These are phyloP conservation scores for Trichophyton equinum DNA, from an alignment of 2,329 filamentous ascomycete genomes.

Conservation along the genomic window DNA sequence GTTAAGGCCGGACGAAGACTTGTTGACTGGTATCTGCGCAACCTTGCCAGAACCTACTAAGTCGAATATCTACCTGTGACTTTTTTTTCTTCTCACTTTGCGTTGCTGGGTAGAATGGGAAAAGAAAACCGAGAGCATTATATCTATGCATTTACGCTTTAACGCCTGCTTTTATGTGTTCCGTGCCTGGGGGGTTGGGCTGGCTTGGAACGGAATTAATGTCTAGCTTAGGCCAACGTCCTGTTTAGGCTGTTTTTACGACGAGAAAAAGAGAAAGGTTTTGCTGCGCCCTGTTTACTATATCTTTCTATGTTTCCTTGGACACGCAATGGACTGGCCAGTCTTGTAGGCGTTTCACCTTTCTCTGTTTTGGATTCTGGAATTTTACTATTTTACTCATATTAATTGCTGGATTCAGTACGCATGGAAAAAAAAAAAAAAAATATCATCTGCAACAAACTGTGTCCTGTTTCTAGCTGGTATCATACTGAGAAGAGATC, in stretches of 20 bases:
- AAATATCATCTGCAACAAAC: background rate
- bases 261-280: background rate
- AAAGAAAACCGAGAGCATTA: background rate
- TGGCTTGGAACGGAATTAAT: background rate
- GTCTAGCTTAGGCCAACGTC: background rate
- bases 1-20: constrained; percentile 95
- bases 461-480: background rate
- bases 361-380: background rate
- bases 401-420: constrained; percentile 4
- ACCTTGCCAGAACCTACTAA: constrained; percentile 89
- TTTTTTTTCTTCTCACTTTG: too few relatives aligned
- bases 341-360: background rate
- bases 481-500: background rate
- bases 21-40: constrained; percentile 98
- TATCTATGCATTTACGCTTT: background rate
- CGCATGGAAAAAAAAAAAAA: background rate
- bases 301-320: background rate
- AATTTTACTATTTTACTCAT: background rate
- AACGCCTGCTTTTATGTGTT: background rate
- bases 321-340: background rate
- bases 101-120: background rate
- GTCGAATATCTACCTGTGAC: background rate
- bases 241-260: background rate
- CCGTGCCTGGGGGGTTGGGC: background rate
- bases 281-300: background rate